Percentiles rank a stretch among this genome's conserved stretches.
Conservation (phyloP, 1,139 yeast genomes). For the Taiozyma sp. region DNA sequence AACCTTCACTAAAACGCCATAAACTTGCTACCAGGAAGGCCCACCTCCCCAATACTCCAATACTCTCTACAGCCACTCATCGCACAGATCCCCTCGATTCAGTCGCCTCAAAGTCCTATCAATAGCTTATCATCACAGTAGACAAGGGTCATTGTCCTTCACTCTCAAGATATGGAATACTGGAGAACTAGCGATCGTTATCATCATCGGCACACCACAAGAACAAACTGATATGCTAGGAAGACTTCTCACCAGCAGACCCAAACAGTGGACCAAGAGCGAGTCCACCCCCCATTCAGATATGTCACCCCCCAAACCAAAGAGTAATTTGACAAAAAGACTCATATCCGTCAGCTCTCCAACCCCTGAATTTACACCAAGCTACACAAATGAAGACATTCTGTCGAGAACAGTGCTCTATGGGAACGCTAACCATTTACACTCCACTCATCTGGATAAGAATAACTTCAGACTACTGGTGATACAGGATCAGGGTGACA, state of each 20-base stretch:
- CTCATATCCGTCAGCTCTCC: not conserved
- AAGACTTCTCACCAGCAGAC: conserved; percentile 1
- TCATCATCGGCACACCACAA: not conserved
- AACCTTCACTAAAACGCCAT: not conserved
- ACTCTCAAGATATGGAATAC: not conserved
- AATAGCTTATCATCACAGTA: not conserved
- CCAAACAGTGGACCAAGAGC: not conserved
- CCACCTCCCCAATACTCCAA: not conserved
- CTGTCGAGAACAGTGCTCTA: conserved; percentile 21
- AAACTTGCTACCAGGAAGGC: not conserved
- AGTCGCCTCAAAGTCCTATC: not conserved
- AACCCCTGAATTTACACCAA: not conserved
- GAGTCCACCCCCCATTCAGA: not conserved
- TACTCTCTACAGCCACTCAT: too few relatives aligned
- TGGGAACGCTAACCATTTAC: conserved; percentile 18
- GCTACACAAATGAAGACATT: conserved; percentile 16
- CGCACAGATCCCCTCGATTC: too few relatives aligned
- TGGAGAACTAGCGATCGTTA: not conserved
- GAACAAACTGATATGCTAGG: conserved; percentile 1
- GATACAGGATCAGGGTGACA: conserved; percentile 31
- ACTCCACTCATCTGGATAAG: conserved; percentile 5
- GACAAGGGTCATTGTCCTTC: not conserved
- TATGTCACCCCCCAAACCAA: not conserved
- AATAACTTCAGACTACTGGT: conserved; percentile 27
- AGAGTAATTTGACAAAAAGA: not conserved